Evolutionary conservation across 2,329 filamentous ascomycete genomes (phyloP), one percentile per base, ranked within the genome.

Genomic region (Fusarium vanettenii): DNA sequence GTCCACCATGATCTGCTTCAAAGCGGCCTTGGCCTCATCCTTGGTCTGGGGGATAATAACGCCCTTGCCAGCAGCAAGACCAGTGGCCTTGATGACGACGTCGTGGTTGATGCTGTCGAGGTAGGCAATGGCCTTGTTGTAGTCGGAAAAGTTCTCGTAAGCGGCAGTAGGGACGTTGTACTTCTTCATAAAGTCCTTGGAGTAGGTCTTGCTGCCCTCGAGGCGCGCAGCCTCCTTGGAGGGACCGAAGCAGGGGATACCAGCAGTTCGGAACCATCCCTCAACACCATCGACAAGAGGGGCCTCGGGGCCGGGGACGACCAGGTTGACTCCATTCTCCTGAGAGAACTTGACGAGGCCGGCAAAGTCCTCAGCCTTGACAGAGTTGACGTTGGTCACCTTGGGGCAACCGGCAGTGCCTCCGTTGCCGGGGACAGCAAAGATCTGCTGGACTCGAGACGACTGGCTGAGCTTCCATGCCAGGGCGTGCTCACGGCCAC

Each of bases 201-300:
- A 95, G 83, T 97, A 98, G 13, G 96, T 94, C 87, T 99, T 99
- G 86, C 94, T 97, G 70, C 97, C 97, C 85, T 99, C 97, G 89
- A 99, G 94, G 52, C 90, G 90, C 20, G 97, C 95, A 25, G 97
- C 96, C 59, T 91, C 91, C 84, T 93, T 92, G 67, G 92, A 93
- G 6, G 97, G 97, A 2, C 96, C 97, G 80, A 98, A 98, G 83
- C 91, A 93, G 77, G 90, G 89, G 81, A 98, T 95, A 57, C 92
- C 92, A 60, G 89, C 92, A 62, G 84, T 82, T 74, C 90, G 88
- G 86, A 98, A 98, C 85, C 92, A 93, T 78, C 92, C 93, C 80
- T 95, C 93, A 72, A 98, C 93, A 63, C 97, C 97, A 72, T 94
- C 95, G 31, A 98, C 96, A 16, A 99, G 89, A n/a, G 96, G 95